phyloP scores from a whole-genome alignment of 257 asterid genomes.

The Leptodermis oblonga region DNA sequence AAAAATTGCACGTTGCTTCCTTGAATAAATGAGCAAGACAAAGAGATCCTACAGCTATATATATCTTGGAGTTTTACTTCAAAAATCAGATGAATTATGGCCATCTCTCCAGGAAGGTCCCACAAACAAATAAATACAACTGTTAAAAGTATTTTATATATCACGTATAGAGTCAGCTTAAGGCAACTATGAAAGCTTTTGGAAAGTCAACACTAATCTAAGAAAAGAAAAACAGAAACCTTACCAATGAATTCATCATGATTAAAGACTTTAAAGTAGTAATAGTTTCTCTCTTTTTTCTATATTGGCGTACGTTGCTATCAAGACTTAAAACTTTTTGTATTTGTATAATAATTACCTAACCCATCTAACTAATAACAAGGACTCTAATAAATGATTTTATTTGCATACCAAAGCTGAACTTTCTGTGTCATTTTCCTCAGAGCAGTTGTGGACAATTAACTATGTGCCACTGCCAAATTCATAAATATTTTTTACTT shows the following conservation, averaged over 20 bases:
- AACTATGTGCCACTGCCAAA: background rate
- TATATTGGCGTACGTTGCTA: constrained; percentile 5
- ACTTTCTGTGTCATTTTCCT: background rate
- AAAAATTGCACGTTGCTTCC: background rate
- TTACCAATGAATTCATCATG: constrained; percentile 2
- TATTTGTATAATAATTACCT: background rate
- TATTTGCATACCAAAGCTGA: background rate
- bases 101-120: constrained; percentile 8
- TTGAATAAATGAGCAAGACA: background rate
- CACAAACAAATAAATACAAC: constrained; percentile 10
- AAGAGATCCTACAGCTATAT: constrained; percentile 1
- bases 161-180: background rate
- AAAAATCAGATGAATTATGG: background rate
- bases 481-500: no score
- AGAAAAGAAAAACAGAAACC: background rate
- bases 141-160: background rate
- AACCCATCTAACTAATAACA: constrained; percentile 7
- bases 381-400: background rate
- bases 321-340: constrained; percentile 7
- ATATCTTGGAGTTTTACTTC: background rate
- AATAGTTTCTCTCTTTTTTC: background rate
- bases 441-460: background rate
- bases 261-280: background rate
- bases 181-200: background rate
- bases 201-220: background rate